phyloP scores from a whole-genome alignment of 345 rosid species.

The Acer negundo region DNA sequence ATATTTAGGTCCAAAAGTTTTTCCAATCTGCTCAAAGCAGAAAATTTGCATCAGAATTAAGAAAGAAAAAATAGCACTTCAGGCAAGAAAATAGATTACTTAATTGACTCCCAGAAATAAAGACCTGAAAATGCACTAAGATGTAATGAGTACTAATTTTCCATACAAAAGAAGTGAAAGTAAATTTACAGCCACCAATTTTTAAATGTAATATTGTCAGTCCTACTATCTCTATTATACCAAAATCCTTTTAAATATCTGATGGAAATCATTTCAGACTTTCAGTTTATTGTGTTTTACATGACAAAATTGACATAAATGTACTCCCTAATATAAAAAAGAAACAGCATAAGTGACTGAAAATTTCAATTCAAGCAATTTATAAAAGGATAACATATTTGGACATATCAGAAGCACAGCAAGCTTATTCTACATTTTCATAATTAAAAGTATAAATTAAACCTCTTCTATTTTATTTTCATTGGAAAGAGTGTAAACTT shows the following conservation, averaged over 20 bases:
- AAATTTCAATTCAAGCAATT: not conserved
- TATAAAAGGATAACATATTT: not conserved
- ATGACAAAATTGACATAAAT: not conserved
- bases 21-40: conserved; percentile 53
- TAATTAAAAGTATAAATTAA: not conserved
- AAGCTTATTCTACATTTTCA: not conserved
- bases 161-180: not conserved
- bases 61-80: not conserved
- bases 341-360: not conserved
- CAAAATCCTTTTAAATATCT: not conserved
- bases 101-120: not conserved
- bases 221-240: not conserved
- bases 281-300: not conserved
- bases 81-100: not conserved
- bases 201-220: not conserved
- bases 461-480: not conserved
- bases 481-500: not conserved
- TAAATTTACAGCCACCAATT: not conserved
- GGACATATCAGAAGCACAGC: not conserved
- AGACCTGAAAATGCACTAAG: not conserved
- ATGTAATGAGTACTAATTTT: not conserved
- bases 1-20: conserved; percentile 65
- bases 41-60: not conserved
- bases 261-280: not conserved
- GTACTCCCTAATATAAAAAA: not conserved